Percentiles rank a stretch among this genome's conserved stretches.
phyloP scores from a whole-genome alignment of 2,329 filamentous ascomycete genomes.

The Neonectria ditissima region DNA sequence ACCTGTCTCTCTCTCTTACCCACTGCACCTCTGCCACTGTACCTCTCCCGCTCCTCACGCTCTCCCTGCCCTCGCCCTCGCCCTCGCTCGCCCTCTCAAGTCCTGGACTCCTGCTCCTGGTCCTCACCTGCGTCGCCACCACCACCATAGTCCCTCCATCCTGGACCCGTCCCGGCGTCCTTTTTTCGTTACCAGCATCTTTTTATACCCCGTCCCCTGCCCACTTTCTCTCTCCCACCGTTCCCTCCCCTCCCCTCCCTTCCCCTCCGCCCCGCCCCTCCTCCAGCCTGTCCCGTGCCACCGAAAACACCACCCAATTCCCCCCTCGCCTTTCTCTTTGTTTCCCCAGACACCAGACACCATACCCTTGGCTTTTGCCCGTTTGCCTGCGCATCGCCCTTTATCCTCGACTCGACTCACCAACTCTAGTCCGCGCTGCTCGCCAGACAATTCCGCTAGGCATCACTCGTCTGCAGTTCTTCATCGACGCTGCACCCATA shows the following conservation, averaged over 20 bases:
- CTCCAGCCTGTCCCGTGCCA: slow-evolving; percentile 48
- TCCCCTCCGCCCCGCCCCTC: slow-evolving; percentile 34
- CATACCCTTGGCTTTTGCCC: slow-evolving; percentile 44
- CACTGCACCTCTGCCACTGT: slow-evolving; percentile 27
- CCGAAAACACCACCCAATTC: slow-evolving; percentile 46
- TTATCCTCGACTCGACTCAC: slow-evolving; percentile 41
- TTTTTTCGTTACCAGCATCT: slow-evolving; percentile 43
- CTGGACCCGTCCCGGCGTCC: slow-evolving; percentile 37
- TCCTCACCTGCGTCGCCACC: slow-evolving; percentile 44
- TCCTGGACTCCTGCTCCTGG: slow-evolving; percentile 14
- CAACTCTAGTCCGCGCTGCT: slow-evolving; percentile 36
- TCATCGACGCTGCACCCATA: slow-evolving; percentile 34
- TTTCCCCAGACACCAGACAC: slow-evolving; percentile 46
- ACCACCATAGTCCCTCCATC: slow-evolving; percentile 41
- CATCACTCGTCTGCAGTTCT: slow-evolving; percentile 20
- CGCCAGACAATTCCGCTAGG: slow-evolving; percentile 28
- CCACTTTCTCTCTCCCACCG: slow-evolving; percentile 43
- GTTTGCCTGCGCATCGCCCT: slow-evolving; percentile 40
- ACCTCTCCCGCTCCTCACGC: slow-evolving; percentile 29
- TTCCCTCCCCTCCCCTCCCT: slow-evolving; percentile 41
- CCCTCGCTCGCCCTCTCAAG: slow-evolving; percentile 8
- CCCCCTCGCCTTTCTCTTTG: slow-evolving; percentile 48
- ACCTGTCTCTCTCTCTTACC: slow-evolving; percentile 20
- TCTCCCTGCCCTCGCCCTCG: slow-evolving; percentile 23
- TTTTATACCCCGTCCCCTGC: slow-evolving; percentile 48